Conservation (phyloP, 2,329 filamentous ascomycete species). For the Pseudocercospora crystallina region DNA sequence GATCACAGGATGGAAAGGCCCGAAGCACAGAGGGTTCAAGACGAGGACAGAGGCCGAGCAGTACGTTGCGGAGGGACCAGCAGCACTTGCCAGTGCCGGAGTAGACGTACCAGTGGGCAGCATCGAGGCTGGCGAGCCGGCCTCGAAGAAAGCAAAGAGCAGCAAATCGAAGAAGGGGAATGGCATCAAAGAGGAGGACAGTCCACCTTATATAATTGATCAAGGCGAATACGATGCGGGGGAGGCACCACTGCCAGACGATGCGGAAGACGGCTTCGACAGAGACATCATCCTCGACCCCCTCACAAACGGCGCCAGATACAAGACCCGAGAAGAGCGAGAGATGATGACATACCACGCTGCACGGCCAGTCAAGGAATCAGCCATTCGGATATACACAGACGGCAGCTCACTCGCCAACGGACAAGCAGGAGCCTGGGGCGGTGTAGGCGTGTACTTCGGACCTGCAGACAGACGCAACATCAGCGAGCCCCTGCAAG, state of each 20-base stretch:
- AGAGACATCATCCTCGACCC: constrained; percentile 56
- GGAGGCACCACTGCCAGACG: constrained; percentile 55
- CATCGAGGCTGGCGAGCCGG: constrained; percentile 22
- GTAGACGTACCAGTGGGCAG: constrained; percentile 20
- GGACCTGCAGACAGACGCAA: constrained; percentile 56
- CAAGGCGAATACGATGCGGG: constrained; percentile 50
- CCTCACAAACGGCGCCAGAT: constrained; percentile 53
- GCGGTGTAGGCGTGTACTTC: constrained; percentile 65
- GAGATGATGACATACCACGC: constrained; percentile 49
- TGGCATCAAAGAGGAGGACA: constrained; percentile 27
- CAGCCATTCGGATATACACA: constrained; percentile 59
- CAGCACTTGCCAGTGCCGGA: constrained; percentile 1
- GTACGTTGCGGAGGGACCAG: constrained; percentile 58
- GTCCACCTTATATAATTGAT: constrained; percentile 16
- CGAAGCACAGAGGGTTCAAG: constrained; percentile 53
- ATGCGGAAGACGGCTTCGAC: constrained; percentile 63
- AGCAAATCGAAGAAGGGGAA: constrained; percentile 41
- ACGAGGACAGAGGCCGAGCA: constrained; percentile 68
- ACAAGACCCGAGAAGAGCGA: constrained; percentile 54
- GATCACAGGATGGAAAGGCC: constrained; percentile 69
- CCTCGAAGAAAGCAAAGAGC: constrained; percentile 41
- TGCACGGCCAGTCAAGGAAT: constrained; percentile 43
- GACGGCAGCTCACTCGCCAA: constrained; percentile 63
- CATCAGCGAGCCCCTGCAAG: constrained; percentile 73
- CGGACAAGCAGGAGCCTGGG: constrained; percentile 55